Evolutionary conservation across 768 basidiomycete genomes (phyloP).

Genomic region (Albatrellus ellisii): DNA sequence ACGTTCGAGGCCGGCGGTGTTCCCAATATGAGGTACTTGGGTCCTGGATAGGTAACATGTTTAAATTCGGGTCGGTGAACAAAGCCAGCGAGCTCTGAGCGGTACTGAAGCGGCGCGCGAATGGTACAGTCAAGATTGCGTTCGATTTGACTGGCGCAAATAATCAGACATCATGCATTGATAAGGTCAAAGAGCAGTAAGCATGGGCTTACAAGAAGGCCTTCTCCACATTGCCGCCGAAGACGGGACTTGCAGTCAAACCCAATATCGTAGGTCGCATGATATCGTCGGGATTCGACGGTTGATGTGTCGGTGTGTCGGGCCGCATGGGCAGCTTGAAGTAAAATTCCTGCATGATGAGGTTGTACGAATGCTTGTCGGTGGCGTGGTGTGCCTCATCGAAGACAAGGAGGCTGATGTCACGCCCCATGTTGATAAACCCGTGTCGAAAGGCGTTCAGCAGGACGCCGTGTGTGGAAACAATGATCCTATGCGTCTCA

Average conservation of each 20-base stretch:
- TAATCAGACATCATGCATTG: not conserved
- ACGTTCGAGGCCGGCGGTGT: slow-evolving; percentile 38
- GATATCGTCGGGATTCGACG: slow-evolving; percentile 6
- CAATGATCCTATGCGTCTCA: slow-evolving; percentile 43
- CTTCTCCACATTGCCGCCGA: slow-evolving; percentile 50
- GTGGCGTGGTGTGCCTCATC: slow-evolving; percentile 76
- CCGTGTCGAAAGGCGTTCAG: slow-evolving; percentile 68
- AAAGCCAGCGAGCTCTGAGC: slow-evolving; percentile 40
- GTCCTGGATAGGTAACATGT: slow-evolving; percentile 34
- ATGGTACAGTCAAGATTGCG: slow-evolving; percentile 56
- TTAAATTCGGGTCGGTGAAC: slow-evolving; percentile 58
- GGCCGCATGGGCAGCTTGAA: slow-evolving; percentile 31
- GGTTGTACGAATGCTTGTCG: slow-evolving; percentile 62
- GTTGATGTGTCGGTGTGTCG: not conserved
- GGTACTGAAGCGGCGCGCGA: slow-evolving; percentile 42
- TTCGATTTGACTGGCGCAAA: slow-evolving; percentile 47
- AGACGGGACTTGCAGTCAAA: slow-evolving; percentile 76
- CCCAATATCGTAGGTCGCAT: slow-evolving; percentile 56
- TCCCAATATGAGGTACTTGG: slow-evolving; percentile 18
- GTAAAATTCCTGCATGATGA: slow-evolving; percentile 70
- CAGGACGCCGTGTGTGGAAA: slow-evolving; percentile 67
- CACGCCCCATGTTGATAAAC: slow-evolving; percentile 43
- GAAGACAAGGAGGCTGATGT: slow-evolving; percentile 58
- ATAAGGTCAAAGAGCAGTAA: not conserved
- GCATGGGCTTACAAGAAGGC: slow-evolving; percentile 40